Evolutionary conservation across 2,329 filamentous ascomycete genomes (phyloP).

Genomic region (Alternaria triticimaculans): DNA sequence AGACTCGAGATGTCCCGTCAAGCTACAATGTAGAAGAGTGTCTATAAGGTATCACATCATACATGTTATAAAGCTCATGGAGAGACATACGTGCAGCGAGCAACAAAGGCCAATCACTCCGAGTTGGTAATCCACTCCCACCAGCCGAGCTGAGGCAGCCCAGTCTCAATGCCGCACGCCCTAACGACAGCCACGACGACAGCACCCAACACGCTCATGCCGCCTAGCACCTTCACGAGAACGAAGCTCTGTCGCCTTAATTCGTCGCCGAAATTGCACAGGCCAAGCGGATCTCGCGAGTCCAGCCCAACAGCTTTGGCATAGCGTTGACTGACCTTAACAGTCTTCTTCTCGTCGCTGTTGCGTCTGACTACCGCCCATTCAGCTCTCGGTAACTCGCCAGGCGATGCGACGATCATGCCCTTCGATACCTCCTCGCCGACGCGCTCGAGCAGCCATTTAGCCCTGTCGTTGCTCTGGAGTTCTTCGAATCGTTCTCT

Average conservation of each 20-base stretch:
- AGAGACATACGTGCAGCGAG: not conserved
- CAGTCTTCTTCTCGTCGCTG: constrained; percentile 33
- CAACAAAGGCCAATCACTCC: not conserved
- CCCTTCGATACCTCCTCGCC: constrained; percentile 64
- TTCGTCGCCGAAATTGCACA: constrained; percentile 73
- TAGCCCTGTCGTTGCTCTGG: constrained; percentile 65
- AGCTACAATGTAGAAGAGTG: not conserved
- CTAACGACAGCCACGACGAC: constrained; percentile 61
- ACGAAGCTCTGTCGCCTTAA: constrained; percentile 70
- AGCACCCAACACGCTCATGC: constrained; percentile 76
- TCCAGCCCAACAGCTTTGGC: constrained; percentile 47
- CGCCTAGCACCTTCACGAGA: constrained; percentile 75
- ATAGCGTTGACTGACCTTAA: constrained; percentile 33
- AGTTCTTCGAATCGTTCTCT: constrained; percentile 71
- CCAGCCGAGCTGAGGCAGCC: constrained; percentile 32
- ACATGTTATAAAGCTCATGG: not conserved
- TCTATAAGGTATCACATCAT: not conserved
- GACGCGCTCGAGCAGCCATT: constrained; percentile 75
- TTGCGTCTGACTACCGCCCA: constrained; percentile 43
- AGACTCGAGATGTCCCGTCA: not conserved
- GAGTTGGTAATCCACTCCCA: constrained; percentile 35
- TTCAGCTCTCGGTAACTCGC: constrained; percentile 37
- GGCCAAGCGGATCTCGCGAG: constrained; percentile 78
- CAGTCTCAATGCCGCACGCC: constrained; percentile 43
- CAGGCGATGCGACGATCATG: constrained; percentile 35